Conservation (phyloP, 163 green algal species). For the Chloroidium sp. region DNA sequence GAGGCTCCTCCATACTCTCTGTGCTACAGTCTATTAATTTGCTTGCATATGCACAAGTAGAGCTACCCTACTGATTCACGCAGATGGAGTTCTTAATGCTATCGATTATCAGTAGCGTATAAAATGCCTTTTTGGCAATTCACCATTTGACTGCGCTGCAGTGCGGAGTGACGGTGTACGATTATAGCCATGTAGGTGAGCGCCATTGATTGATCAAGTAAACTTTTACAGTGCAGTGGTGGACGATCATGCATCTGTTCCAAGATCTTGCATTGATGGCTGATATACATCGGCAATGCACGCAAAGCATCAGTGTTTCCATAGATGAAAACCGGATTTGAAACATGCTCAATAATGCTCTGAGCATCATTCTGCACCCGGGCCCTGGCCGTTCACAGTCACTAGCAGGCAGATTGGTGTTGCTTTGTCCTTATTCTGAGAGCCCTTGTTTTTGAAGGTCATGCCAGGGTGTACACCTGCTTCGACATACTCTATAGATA, state of each 20-base stretch:
- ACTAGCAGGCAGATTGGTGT: background rate
- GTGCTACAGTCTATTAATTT: background rate
- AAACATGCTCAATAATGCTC: background rate
- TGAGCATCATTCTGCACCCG: background rate
- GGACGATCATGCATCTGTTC: no score
- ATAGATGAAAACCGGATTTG: background rate
- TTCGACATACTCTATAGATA: conserved; percentile 90
- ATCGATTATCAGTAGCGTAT: background rate
- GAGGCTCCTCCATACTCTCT: background rate
- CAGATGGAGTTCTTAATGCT: no score
- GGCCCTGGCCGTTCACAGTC: background rate
- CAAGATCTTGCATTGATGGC: no score
- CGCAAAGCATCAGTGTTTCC: no score
- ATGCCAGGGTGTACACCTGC: conserved; percentile 89
- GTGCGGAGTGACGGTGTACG: conserved; percentile 97
- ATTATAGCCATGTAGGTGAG: conserved; percentile 88
- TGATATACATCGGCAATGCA: no score
- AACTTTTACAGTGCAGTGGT: background rate
- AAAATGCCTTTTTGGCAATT: background rate
- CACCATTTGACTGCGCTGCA: background rate
- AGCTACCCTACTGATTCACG: background rate
- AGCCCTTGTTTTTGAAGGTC: conserved; percentile 39
- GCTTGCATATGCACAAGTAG: background rate
- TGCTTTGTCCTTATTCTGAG: background rate
- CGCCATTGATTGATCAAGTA: background rate